Percentiles rank a stretch among this genome's conserved stretches.
These are phyloP conservation scores for Acanthamoeba triangularis DNA, from an alignment of 208 protist genomes.

Conservation along the genomic window DNA sequence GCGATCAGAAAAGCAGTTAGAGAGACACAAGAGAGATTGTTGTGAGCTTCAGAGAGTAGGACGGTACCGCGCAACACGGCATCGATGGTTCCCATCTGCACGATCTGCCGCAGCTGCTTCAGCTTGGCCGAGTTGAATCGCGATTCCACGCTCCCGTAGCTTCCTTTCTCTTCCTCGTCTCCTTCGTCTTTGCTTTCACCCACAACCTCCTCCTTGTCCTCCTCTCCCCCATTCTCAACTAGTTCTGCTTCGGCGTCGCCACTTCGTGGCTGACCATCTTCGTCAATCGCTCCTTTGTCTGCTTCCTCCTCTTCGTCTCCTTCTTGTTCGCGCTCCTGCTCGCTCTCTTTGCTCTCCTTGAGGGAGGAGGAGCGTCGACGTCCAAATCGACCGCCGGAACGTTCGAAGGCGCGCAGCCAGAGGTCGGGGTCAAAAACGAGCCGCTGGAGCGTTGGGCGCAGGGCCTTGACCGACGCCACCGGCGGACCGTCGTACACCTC, in stretches of 20 bases:
- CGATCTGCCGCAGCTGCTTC: slow-evolving; percentile 31
- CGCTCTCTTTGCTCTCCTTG: neutral
- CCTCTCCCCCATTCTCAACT: neutral
- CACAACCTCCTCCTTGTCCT: neutral
- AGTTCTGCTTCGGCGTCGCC: neutral
- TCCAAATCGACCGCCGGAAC: neutral
- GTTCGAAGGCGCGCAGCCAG: slow-evolving; percentile 48
- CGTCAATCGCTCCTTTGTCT: neutral
- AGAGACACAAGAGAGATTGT: neutral
- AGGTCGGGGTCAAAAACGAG: slow-evolving; percentile 38
- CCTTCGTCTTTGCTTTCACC: neutral
- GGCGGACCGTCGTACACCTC: slow-evolving; percentile 43
- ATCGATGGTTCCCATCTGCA: slow-evolving; percentile 72
- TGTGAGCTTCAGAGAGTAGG: neutral
- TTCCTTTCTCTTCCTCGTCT: neutral
- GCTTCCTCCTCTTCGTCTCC: neutral
- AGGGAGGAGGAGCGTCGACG: neutral
- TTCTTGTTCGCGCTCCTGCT: neutral
- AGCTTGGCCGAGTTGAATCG: slow-evolving; percentile 40
- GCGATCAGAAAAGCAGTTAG: no score
- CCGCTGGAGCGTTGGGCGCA: neutral
- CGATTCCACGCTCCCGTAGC: neutral
- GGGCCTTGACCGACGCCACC: neutral
- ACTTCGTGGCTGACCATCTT: neutral
- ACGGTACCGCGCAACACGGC: slow-evolving; percentile 54